A percentile compares a stretch with the other conserved stretches of the same genome.
Evolutionary conservation across 2,329 filamentous ascomycete species (phyloP).

Genomic region (Colletotrichum sp.): DNA sequence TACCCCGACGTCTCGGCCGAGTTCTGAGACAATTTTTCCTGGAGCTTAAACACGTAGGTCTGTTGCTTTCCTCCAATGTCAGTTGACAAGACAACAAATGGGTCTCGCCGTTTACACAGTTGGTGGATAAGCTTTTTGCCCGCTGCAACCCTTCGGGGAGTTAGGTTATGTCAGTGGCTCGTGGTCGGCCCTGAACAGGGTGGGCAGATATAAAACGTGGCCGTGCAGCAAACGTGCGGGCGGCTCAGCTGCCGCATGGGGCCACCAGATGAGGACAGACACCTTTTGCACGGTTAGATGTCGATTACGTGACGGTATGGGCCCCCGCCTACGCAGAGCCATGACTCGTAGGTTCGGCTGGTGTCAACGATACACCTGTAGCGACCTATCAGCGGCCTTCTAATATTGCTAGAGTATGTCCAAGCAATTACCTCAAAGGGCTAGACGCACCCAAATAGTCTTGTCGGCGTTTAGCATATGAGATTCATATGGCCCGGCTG

Average conservation of each 20-base stretch:
- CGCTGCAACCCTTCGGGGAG: neutral
- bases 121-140: neutral
- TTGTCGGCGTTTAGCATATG: neutral
- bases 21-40: neutral
- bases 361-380: neutral
- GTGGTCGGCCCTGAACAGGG: neutral
- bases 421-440: neutral
- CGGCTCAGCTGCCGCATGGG: neutral
- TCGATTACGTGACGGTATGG: neutral
- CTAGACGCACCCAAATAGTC: neutral
- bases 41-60: neutral
- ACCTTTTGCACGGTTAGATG: neutral
- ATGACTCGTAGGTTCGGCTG: slow-evolving; percentile 4
- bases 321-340: neutral
- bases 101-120: neutral
- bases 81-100: neutral
- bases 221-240: neutral
- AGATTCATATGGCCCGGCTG: neutral
- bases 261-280: neutral
- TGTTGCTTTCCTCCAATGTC: neutral
- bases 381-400: neutral
- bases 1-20: neutral
- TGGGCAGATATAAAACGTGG: neutral
- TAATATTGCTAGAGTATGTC: neutral
- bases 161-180: neutral